phyloP scores from a whole-genome alignment of 2,329 filamentous ascomycete species.

The Colletotrichum sp. region DNA sequence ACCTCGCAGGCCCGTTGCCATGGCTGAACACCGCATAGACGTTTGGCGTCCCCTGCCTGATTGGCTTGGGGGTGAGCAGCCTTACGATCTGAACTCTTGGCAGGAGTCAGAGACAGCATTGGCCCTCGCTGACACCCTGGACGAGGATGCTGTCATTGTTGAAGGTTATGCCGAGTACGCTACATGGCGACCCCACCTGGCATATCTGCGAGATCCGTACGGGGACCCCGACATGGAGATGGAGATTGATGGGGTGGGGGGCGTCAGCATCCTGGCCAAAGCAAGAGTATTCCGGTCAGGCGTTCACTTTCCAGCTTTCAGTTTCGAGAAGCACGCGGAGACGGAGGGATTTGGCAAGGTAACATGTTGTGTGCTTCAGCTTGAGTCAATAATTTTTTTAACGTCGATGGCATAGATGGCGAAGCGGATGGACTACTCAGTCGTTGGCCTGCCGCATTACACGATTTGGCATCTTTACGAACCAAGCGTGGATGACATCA shows the following conservation, averaged over 20 bases:
- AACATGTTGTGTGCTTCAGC: slow-evolving; percentile 28
- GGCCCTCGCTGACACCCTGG: slow-evolving; percentile 89
- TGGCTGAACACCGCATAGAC: slow-evolving; percentile 58
- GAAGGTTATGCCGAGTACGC: slow-evolving; percentile 99
- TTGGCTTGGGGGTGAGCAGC: slow-evolving; percentile 98
- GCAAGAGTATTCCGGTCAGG: slow-evolving; percentile 93
- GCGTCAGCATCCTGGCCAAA: slow-evolving; percentile 96
- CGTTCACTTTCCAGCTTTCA: slow-evolving; percentile 97
- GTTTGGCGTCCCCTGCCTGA: slow-evolving; percentile 99
- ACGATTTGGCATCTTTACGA: slow-evolving; percentile 99
- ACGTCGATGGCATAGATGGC: slow-evolving; percentile 73
- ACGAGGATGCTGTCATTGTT: slow-evolving; percentile 98
- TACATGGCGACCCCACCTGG: slow-evolving; percentile 96
- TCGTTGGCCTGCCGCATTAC: slow-evolving; percentile 95
- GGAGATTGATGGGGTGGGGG: slow-evolving; percentile 97
- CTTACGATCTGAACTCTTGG: slow-evolving; percentile 98
- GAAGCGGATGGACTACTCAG: slow-evolving; percentile 92
- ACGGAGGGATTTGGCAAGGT: slow-evolving; percentile 99
- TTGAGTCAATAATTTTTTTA: slow-evolving; percentile 7
- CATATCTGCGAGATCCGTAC: slow-evolving; percentile 94
- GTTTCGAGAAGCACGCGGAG: slow-evolving; percentile 97
- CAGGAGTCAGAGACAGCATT: slow-evolving; percentile 98
- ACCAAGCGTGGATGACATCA: slow-evolving; percentile 95
- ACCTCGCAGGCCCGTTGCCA: too few species aligned
- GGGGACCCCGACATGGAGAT: slow-evolving; percentile 99